Conservation (phyloP, 78 protist species). For the Mantamonas sphyraenae region DNA sequence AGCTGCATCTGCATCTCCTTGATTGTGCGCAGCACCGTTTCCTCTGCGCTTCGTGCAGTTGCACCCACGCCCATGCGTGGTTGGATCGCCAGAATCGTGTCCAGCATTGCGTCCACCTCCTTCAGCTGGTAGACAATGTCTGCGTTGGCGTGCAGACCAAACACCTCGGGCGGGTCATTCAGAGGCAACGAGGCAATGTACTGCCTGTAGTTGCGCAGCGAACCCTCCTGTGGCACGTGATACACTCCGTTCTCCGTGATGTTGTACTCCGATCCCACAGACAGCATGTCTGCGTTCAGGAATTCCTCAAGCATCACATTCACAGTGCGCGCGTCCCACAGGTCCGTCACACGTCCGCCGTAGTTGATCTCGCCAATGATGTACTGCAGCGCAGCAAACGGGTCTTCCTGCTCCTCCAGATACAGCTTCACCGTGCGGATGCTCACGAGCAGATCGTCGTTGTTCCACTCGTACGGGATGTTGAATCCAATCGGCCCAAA, state of each 20-base stretch:
- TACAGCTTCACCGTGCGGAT: conserved; percentile 28
- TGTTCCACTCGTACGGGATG: conserved; percentile 79
- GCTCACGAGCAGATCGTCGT: conserved; percentile 52
- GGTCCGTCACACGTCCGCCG: conserved; percentile 82
- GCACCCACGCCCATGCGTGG: conserved; percentile 13
- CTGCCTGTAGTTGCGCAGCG: not conserved
- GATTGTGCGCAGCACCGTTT: too few relatives aligned
- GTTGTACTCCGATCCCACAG: not conserved
- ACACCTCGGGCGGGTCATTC: conserved; percentile 53
- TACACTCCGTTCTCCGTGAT: conserved; percentile 12
- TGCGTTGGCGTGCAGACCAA: conserved; percentile 53
- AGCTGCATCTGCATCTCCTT: not conserved
- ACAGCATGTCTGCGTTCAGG: conserved; percentile 10
- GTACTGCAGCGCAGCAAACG: conserved; percentile 32
- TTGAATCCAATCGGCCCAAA: conserved; percentile 85
- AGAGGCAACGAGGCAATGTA: conserved; percentile 25
- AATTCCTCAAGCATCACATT: conserved; percentile 2
- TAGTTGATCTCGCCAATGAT: conserved; percentile 59
- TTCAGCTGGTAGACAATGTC: conserved; percentile 19
- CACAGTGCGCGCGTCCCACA: conserved; percentile 53
- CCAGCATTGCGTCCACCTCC: conserved; percentile 14
- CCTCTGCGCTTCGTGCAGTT: conserved; percentile 1
- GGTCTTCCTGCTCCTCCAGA: conserved; percentile 23
- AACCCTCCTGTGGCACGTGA: conserved; percentile 15
- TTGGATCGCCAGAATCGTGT: conserved; percentile 18